These are phyloP conservation scores for Colletotrichum somersetense DNA, from an alignment of 2,329 filamentous ascomycete genomes.

Conservation along the genomic window DNA sequence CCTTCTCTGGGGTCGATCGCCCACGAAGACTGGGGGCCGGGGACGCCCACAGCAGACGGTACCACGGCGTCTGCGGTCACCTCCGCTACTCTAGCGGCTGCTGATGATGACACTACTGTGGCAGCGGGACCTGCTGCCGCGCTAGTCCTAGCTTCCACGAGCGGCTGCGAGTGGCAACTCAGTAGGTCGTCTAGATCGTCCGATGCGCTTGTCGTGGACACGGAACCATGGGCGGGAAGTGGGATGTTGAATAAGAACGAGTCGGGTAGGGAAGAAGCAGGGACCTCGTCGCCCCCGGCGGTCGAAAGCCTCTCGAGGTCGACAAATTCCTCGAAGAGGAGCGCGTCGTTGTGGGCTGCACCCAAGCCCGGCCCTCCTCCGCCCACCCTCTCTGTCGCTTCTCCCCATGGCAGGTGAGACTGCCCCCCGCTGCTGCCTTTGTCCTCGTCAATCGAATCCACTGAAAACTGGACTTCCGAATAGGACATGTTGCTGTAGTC, in stretches of 20 bases:
- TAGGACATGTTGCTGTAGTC: constrained; percentile 38
- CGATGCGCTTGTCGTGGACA: constrained; percentile 41
- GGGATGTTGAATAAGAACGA: constrained; percentile 42
- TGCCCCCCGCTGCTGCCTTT: constrained; percentile 36
- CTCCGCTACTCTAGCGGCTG: constrained; percentile 34
- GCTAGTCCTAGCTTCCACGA: constrained; percentile 40
- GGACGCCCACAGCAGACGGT: constrained; percentile 33
- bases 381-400: constrained; percentile 23
- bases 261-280: constrained; percentile 34
- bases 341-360: constrained; percentile 30
- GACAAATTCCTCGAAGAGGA: constrained; percentile 49
- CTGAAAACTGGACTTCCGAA: constrained; percentile 37
- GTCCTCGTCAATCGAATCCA: constrained; percentile 41
- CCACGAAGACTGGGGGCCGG: constrained; percentile 36
- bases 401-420: constrained; percentile 36
- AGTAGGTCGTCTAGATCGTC: constrained; percentile 42
- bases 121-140: constrained; percentile 42
- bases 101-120: constrained; percentile 37
- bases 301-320: constrained; percentile 44
- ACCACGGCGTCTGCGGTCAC: constrained; percentile 27
- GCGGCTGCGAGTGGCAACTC: constrained; percentile 39
- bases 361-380: constrained; percentile 26
- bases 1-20: constrained; percentile 37
- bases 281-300: constrained; percentile 36
- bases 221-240: constrained; percentile 36